Evolutionary conservation across 1,284 basidiomycete genomes (phyloP), one percentile per base, ranked within the genome.

Genomic region (Polyporus tsugae): DNA sequence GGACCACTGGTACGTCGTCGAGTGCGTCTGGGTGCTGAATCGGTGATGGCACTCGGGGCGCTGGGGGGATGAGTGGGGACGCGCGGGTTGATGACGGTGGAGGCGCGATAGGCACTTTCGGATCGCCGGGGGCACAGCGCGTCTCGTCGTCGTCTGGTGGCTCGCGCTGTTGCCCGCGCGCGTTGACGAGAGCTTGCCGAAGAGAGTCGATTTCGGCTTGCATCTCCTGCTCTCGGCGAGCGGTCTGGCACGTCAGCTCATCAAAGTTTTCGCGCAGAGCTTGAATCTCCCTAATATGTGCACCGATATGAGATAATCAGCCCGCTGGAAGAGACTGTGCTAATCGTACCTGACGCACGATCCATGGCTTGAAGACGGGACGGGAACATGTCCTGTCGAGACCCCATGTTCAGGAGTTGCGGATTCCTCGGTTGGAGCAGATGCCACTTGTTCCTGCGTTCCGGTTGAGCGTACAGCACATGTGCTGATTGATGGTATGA

Each of bases 141-240:
- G 60, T 52, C 44, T 52, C 33, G 11, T 52, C n/a, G 17, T 25
- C 60, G 52, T 35, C 36, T 6, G 29, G 22, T 15, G 35, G 44
- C 11, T 38, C 35, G 29, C 57, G 63, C 17, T 63, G 25, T n/a
- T 42, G 46, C 38, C 60, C 38, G 11, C 62, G 63, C 13, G 64
- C 19, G 13, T 64, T 58, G 19, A 66, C 38, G 6, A 72, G 62
- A 0, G 67, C 63, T 25, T 66, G 38, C 19, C 64, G 71, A 10
- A 76, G 68, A 2, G 38, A 17, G 11, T 52, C 46, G 41, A 74
- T 70, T 46, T 77, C 74, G 19, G 60, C 58, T 42, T 70, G 66
- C 35, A 75, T 60, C 11, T 72, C 70, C 4, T 65, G n/a, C 46
- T 75, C 73, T 7, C 71, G 73, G 59, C 52, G 63, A 19, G 63